These are phyloP conservation scores for Wickerhamomyces rabaulensis DNA, from an alignment of 805 yeast genomes.

Conservation along the genomic window DNA sequence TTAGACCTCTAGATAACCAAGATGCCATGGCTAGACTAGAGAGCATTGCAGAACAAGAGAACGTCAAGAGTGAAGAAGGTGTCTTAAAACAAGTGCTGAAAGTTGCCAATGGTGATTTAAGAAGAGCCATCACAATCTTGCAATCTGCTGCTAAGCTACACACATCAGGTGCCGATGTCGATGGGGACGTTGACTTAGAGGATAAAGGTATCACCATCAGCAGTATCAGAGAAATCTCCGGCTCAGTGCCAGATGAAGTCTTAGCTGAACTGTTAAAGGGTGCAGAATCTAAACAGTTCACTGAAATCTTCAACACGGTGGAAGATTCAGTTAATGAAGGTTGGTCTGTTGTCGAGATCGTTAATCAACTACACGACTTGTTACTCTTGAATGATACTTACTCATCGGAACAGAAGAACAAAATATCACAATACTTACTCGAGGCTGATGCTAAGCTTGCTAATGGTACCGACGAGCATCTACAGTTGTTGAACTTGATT, in stretches of 20 bases:
- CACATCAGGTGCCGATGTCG: slow-evolving; percentile 9
- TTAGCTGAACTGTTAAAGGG: slow-evolving; percentile 38
- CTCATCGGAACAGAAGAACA: slow-evolving; percentile 52
- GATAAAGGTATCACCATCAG: slow-evolving; percentile 37
- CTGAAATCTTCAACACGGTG: slow-evolving; percentile 36
- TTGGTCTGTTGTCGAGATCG: slow-evolving; percentile 72
- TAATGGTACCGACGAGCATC: slow-evolving; percentile 86
- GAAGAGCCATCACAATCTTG: slow-evolving; percentile 85
- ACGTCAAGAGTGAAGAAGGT: slow-evolving; percentile 37
- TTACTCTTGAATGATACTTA: slow-evolving; percentile 51
- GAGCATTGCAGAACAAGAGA: slow-evolving; percentile 49
- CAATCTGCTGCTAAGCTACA: slow-evolving; percentile 75
- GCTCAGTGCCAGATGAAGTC: slow-evolving; percentile 53
- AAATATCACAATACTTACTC: slow-evolving; percentile 59
- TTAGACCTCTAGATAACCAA: slow-evolving; percentile 65
- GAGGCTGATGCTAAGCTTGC: slow-evolving; percentile 69
- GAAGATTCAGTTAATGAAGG: slow-evolving; percentile 57
- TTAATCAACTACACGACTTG: slow-evolving; percentile 66
- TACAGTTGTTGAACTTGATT: slow-evolving; percentile 68
- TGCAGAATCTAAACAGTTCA: slow-evolving; percentile 28
- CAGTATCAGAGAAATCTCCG: slow-evolving; percentile 68
- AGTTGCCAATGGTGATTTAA: slow-evolving; percentile 85
- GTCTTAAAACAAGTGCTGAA: slow-evolving; percentile 58
- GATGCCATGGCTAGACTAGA: slow-evolving; percentile 67
- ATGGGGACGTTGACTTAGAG: slow-evolving; percentile 31